These are phyloP conservation scores for Alternaria consortialis DNA, from an alignment of 2,329 filamentous ascomycete genomes.

Conservation along the genomic window DNA sequence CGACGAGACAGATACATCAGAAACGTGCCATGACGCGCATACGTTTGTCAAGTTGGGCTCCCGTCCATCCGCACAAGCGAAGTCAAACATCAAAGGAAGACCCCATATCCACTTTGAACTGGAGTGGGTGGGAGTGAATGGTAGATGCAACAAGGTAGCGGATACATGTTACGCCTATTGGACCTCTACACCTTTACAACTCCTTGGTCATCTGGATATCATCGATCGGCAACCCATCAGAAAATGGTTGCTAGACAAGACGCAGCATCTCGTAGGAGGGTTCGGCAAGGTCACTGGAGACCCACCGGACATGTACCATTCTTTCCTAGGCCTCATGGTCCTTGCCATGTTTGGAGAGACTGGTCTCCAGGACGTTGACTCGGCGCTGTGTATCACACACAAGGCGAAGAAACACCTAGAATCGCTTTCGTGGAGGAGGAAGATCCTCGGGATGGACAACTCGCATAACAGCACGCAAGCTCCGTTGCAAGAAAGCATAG, in stretches of 20 bases:
- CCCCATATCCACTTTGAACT: conserved; percentile 69
- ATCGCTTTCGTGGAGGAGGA: conserved; percentile 48
- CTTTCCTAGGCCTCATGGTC: conserved; percentile 84
- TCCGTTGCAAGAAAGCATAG: conserved; percentile 6
- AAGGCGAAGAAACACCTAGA: conserved; percentile 56
- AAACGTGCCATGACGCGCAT: conserved; percentile 53
- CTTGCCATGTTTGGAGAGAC: conserved; percentile 77
- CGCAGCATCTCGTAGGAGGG: conserved; percentile 78
- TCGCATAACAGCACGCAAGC: background rate
- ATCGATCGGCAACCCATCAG: conserved; percentile 69
- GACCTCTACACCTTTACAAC: conserved; percentile 71
- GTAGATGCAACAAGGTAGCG: conserved; percentile 86
- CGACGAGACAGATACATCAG: conserved; percentile 52
- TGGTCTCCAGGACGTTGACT: conserved; percentile 75
- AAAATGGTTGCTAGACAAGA: conserved; percentile 83
- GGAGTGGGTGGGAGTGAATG: conserved; percentile 80
- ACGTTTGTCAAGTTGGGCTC: conserved; percentile 48
- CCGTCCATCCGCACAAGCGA: conserved; percentile 38
- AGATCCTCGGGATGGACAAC: conserved; percentile 24
- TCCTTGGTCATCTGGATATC: conserved; percentile 59
- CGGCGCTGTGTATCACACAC: conserved; percentile 76
- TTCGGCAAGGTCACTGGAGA: conserved; percentile 59
- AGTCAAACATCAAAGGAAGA: conserved; percentile 53
- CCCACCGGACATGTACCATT: conserved; percentile 78
- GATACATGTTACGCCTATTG: conserved; percentile 98